phyloP scores from a whole-genome alignment of 768 basidiomycete genomes.

The Russula foetens region DNA sequence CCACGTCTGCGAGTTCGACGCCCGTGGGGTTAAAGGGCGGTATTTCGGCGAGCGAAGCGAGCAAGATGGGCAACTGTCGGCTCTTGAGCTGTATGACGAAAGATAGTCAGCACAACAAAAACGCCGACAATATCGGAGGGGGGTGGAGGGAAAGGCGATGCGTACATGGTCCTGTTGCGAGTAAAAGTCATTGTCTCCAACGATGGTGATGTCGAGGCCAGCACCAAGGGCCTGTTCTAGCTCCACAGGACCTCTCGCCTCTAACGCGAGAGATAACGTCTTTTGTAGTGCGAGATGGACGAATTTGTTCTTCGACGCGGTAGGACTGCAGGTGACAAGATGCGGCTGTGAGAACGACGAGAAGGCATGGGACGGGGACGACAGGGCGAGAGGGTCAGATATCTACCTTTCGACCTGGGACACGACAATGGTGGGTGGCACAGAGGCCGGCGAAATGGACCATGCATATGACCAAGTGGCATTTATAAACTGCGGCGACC shows the following conservation, averaged over 20 bases:
- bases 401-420: conserved; percentile 24
- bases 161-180: conserved; percentile 81
- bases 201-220: conserved; percentile 72
- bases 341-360: neutral
- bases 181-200: conserved; percentile 97
- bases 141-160: conserved; percentile 2
- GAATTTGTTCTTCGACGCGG: conserved; percentile 69
- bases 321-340: conserved; percentile 13
- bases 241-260: conserved; percentile 41
- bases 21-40: conserved; percentile 68
- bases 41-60: conserved; percentile 58
- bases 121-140: neutral
- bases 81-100: conserved; percentile 46
- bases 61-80: conserved; percentile 50
- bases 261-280: conserved; percentile 58
- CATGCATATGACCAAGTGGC: conserved; percentile 72
- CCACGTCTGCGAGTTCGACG: conserved; percentile 68
- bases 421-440: conserved; percentile 20
- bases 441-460: conserved; percentile 28
- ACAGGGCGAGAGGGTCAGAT: no score
- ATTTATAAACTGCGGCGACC: conserved; percentile 85
- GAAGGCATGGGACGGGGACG: neutral
- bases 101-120: neutral
- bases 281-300: conserved; percentile 83
- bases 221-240: conserved; percentile 36